Conservation (phyloP, 176 grass and related monocot genomes). For the Coix lacrymajobi region DNA sequence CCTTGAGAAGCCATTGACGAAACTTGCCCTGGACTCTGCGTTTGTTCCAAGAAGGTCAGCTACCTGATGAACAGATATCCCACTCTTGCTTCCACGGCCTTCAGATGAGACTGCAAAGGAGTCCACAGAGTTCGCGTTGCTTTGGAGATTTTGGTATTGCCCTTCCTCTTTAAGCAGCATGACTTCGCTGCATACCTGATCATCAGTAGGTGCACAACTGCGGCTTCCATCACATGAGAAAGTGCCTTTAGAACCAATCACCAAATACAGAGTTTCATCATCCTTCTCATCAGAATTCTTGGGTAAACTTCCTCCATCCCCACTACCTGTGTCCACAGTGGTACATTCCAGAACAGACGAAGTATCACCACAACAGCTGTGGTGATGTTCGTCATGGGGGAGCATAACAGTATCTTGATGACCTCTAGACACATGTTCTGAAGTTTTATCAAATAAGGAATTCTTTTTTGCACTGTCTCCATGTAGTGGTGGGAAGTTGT, state of each 20-base stretch:
- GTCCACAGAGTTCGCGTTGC: not conserved
- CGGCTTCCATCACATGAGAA: not conserved
- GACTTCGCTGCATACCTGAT: not conserved
- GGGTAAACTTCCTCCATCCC: not conserved
- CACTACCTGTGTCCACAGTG: not conserved
- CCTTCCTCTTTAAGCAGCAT: not conserved
- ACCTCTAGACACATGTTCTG: not conserved
- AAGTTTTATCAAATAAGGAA: conserved; percentile 10
- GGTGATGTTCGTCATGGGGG: not conserved
- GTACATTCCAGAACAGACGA: conserved; percentile 21
- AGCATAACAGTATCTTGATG: not conserved
- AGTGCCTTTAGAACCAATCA: conserved; percentile 16
- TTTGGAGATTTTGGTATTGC: not conserved
- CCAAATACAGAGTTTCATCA: not conserved
- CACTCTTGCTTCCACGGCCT: not conserved
- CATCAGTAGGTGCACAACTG: not conserved
- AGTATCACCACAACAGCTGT: conserved; percentile 9
- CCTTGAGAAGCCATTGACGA: conserved; percentile 5
- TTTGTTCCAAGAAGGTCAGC: conserved; percentile 19
- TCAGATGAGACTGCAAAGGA: conserved; percentile 7
- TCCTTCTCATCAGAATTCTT: conserved; percentile 1
- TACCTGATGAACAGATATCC: not conserved
- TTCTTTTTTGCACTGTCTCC: conserved; percentile 12
- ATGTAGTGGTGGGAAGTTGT: not conserved
- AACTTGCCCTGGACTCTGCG: conserved; percentile 22